Base-by-base conservation (phyloP, 2,329 filamentous ascomycete genomes). In the Diplocarpon mali region DNA sequence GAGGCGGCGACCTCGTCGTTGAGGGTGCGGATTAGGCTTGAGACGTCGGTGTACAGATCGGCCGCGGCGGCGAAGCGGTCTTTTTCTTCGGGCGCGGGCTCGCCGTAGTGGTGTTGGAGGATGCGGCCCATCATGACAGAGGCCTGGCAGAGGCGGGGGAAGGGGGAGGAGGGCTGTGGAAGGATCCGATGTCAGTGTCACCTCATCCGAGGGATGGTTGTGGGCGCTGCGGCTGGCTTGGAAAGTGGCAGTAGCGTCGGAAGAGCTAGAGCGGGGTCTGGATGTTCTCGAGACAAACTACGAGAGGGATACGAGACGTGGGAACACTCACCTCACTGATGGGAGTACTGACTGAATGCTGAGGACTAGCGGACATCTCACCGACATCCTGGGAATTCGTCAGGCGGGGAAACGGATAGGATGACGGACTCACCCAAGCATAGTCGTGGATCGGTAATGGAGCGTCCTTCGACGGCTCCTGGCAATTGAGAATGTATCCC, bases 81-180 rank as follows among this genome's bases (percentile, higher is more conserved):
- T 30, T 46, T 50, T 42, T 60, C 58, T 16, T 51, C 47, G 3
- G 45, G 35, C n/a, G 48, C 27, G 4, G 43, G 42, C 12, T 53
- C 50, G 3, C 40, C 52, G 15, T 57, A 53, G 42, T 60, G 51
- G 50, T 67, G 62, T 5, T 40, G 40, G 9, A 65, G 51, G n/a
- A 63, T 58, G 45, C 59, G 57, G 32, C 60, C 61, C 16, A 65
- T 40, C 38, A 67, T 56, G 15, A 65, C 54, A 15, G 58, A 60
- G 15, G 60, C 58, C 55, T 69, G 65, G 42, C 63, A 66, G 35
- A 78, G 65, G 45, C 72, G 68, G 4, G 70, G 69, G 60, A 73
- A 77, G 34, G 73, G 62, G 15, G 67, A 65, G 44, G 70, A 54
- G 8, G 69, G 53, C 8, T 24, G 7, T 4, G 7, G 20, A 24